These are phyloP conservation scores for Inonotus obliquus DNA, from an alignment of 1,284 basidiomycete genomes.

Conservation along the genomic window DNA sequence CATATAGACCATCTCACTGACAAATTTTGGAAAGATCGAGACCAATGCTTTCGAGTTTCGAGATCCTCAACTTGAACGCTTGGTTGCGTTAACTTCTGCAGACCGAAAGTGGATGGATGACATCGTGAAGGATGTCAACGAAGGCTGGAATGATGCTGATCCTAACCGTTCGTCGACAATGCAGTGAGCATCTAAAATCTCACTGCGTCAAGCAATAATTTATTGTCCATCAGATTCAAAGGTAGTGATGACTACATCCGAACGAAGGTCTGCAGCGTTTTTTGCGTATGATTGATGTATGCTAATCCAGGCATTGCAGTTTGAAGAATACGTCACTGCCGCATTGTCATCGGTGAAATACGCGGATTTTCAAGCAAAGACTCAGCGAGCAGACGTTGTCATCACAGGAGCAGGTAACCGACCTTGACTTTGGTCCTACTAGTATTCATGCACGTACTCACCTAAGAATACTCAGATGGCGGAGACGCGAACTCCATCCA, in stretches of 20 bases:
- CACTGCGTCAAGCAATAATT: not conserved
- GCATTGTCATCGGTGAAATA: conserved; percentile 84
- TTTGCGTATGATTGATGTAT: not conserved
- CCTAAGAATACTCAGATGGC: conserved; percentile 25
- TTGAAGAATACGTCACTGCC: conserved; percentile 81
- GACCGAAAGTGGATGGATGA: conserved; percentile 97
- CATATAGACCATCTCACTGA: not conserved
- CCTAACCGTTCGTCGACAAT: conserved; percentile 51
- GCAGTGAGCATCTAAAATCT: conserved; percentile 43
- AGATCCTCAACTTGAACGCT: conserved; percentile 74
- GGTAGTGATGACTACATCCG: conserved; percentile 92
- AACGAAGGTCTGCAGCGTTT: conserved; percentile 54
- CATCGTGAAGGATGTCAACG: conserved; percentile 70
- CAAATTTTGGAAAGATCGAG: conserved; percentile 59
- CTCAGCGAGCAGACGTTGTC: conserved; percentile 54
- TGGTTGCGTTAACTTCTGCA: conserved; percentile 80
- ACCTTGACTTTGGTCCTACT: not conserved
- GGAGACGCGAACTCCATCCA: conserved; percentile 47
- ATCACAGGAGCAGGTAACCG: conserved; percentile 59
- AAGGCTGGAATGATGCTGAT: conserved; percentile 68
- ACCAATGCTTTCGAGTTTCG: conserved; percentile 80
- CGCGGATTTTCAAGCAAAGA: conserved; percentile 71
- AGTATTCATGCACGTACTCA: not conserved
- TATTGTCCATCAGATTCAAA: conserved; percentile 55
- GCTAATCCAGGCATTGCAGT: conserved; percentile 36